Evolutionary conservation across 768 basidiomycete species (phyloP).

Genomic region (Pleurotus citrinopileatus): DNA sequence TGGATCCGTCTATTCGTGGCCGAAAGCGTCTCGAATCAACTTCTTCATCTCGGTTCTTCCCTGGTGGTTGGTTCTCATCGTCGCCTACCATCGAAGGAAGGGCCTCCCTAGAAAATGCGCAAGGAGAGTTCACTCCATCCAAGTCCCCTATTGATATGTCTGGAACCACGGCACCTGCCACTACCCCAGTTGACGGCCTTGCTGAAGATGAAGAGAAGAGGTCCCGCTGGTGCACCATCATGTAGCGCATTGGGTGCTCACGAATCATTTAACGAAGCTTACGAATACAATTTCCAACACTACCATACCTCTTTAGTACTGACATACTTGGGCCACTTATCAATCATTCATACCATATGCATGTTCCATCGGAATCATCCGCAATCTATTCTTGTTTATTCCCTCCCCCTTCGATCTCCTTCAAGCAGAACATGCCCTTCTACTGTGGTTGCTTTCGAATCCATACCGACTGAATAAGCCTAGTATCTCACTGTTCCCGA

Average conservation of each 20-base stretch:
- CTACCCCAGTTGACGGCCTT: conserved; percentile 14
- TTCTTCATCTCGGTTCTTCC: conserved; percentile 55
- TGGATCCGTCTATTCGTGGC: conserved; percentile 15
- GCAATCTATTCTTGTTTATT: conserved; percentile 1
- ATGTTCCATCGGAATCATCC: not conserved
- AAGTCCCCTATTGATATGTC: conserved; percentile 26
- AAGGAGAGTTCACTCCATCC: conserved; percentile 42
- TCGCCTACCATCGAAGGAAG: conserved; percentile 38
- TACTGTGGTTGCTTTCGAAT: too few relatives aligned
- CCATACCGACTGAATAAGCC: too few relatives aligned
- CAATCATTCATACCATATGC: conserved; percentile 6
- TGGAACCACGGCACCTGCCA: conserved; percentile 16
- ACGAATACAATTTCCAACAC: conserved; percentile 3
- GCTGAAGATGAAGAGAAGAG: conserved; percentile 26
- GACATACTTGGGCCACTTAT: conserved; percentile 4
- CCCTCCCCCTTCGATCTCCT: too few relatives aligned
- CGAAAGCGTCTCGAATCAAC: conserved; percentile 50
- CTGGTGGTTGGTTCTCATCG: conserved; percentile 49
- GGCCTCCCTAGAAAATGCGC: conserved; percentile 47
- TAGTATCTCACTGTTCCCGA: too few relatives aligned
- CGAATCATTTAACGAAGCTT: not conserved
- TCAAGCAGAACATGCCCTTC: too few relatives aligned
- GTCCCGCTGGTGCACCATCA: conserved; percentile 37
- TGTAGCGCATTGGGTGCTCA: conserved; percentile 21
- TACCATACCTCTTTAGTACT: conserved; percentile 8